These are phyloP conservation scores for Candida caryicola DNA, from an alignment of 805 yeast genomes.

Conservation along the genomic window DNA sequence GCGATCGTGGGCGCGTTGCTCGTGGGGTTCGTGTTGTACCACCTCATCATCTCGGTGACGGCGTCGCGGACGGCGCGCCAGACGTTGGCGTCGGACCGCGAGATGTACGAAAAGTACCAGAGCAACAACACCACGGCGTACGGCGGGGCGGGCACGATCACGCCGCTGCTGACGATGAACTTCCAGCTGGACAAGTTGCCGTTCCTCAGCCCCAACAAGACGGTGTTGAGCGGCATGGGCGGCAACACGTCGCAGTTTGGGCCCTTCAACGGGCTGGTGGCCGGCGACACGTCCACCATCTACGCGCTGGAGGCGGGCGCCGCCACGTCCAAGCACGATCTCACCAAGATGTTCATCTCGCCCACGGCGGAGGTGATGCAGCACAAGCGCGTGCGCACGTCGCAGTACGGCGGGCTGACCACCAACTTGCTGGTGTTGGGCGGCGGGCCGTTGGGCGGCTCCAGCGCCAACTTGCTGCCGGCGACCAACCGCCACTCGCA, in stretches of 20 bases:
- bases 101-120: conserved; percentile 31
- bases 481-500: conserved; percentile 31
- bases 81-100: conserved; percentile 33
- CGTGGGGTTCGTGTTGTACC: conserved; percentile 50
- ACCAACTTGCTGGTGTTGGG: conserved; percentile 12
- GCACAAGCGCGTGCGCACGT: conserved; percentile 35
- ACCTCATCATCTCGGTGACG: conserved; percentile 43
- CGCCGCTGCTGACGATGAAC: conserved; percentile 21
- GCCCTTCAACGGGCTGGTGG: conserved; percentile 13
- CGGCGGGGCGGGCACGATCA: conserved; percentile 17
- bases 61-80: conserved; percentile 54
- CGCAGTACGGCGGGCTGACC: conserved; percentile 16
- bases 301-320: conserved; percentile 28
- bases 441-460: conserved; percentile 17
- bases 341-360: conserved; percentile 62
- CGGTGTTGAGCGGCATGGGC: conserved; percentile 18
- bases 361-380: conserved; percentile 76
- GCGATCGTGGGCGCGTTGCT: conserved; percentile 60
- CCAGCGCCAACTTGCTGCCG: conserved; percentile 18
- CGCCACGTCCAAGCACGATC: conserved; percentile 37
- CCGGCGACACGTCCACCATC: conserved; percentile 35
- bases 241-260: conserved; percentile 8
- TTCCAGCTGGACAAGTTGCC: conserved; percentile 37
- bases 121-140: conserved; percentile 29
- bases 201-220: conserved; percentile 23